Evolutionary conservation across 768 basidiomycete genomes (phyloP).

Genomic region (Lyophyllum decastes): DNA sequence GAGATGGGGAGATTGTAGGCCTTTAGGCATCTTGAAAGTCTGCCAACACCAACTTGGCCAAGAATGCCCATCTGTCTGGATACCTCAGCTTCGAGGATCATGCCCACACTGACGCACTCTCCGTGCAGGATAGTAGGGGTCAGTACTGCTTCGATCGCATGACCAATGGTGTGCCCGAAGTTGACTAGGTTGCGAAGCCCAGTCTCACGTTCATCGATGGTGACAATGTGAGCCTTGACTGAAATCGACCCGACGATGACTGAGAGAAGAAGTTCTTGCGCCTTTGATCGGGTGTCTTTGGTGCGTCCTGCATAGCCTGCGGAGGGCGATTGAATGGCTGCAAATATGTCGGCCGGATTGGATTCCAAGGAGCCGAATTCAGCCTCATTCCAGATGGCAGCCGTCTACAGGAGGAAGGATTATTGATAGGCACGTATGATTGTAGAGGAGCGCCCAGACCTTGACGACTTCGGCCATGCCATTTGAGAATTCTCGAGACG

Average conservation of each 20-base stretch:
- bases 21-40: constrained; percentile 84
- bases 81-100: constrained; percentile 96
- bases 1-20: constrained; percentile 90
- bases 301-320: constrained; percentile 54
- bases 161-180: constrained; percentile 97
- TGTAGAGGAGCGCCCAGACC: constrained; percentile 42
- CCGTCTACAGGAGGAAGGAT: constrained; percentile 65
- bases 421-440: neutral
- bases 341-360: constrained; percentile 79
- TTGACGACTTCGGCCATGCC: constrained; percentile 99
- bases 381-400: constrained; percentile 95
- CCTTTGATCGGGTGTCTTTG: constrained; percentile 65
- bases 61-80: constrained; percentile 87
- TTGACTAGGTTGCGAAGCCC: constrained; percentile 98
- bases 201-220: constrained; percentile 94
- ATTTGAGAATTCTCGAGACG: constrained; percentile 92
- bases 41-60: constrained; percentile 88
- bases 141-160: constrained; percentile 95
- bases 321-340: constrained; percentile 79
- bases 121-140: constrained; percentile 95
- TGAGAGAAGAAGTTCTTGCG: constrained; percentile 84
- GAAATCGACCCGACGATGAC: constrained; percentile 92
- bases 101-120: constrained; percentile 93
- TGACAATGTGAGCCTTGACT: constrained; percentile 97
- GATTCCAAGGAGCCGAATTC: constrained; percentile 91